Percentiles rank a stretch among this genome's conserved stretches.
phyloP scores from a whole-genome alignment of 495 filamentous ascomycete genomes.

The Entonaema liquescens region DNA sequence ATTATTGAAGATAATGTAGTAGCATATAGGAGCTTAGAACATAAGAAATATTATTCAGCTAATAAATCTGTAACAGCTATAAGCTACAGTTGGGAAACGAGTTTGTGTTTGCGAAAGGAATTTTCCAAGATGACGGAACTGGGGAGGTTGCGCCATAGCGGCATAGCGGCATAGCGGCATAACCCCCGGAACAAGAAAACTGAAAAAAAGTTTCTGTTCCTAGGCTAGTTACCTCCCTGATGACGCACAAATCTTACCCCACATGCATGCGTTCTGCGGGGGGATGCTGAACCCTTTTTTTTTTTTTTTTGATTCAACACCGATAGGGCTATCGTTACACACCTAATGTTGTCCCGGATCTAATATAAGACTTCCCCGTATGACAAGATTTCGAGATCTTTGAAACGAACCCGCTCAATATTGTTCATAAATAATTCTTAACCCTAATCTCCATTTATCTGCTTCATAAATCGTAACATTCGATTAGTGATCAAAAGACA shows the following conservation, averaged over 20 bases:
- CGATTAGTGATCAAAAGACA: neutral
- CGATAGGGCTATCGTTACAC: slow-evolving; percentile 24
- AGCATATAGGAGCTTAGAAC: neutral
- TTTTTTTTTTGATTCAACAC: neutral
- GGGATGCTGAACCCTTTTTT: slow-evolving; percentile 13
- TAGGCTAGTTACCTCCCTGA: slow-evolving; percentile 5
- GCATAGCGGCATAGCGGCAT: no score
- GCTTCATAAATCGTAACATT: neutral
- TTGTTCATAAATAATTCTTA: neutral
- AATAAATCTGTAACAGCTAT: slow-evolving; percentile 7
- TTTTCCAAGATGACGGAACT: slow-evolving; percentile 26
- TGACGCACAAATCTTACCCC: slow-evolving; percentile 26
- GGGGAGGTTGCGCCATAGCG: slow-evolving; percentile 21
- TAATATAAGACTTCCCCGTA: neutral
- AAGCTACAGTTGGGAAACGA: slow-evolving; percentile 1
- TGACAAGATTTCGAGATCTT: neutral
- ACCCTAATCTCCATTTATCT: neutral
- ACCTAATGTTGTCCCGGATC: slow-evolving; percentile 10
- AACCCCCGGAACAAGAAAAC: slow-evolving; percentile 22
- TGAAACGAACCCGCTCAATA: neutral
- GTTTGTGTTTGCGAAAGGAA: slow-evolving; percentile 27
- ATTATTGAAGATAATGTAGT: neutral
- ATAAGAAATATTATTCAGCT: neutral
- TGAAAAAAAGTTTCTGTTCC: slow-evolving; percentile 9
- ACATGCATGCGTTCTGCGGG: slow-evolving; percentile 33